Conservation (phyloP, 2,329 filamentous ascomycete genomes). For the Incumbomyces lentus region DNA sequence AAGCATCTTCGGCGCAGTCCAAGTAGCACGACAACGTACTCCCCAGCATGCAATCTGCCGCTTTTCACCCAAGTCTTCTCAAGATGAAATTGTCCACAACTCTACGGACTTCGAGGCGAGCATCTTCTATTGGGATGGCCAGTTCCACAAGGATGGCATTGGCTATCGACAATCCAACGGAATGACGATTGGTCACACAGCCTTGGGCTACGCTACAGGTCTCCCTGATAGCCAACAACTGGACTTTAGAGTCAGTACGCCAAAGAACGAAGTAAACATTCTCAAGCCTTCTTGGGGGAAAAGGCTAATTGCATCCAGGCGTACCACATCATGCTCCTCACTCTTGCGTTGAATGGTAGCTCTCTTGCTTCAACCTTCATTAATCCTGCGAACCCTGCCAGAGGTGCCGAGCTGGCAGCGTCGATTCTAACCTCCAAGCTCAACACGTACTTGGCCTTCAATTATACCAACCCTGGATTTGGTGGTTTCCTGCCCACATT, state of each 20-base stretch:
- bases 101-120: conserved; percentile 27
- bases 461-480: conserved; percentile 33
- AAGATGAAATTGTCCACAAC: conserved; percentile 23
- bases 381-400: conserved; percentile 25
- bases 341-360: conserved; percentile 31
- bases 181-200: neutral
- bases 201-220: neutral
- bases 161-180: conserved; percentile 33
- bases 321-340: conserved; percentile 36
- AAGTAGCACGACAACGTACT: neutral
- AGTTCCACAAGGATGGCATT: conserved; percentile 34
- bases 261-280: conserved; percentile 1
- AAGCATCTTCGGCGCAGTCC: neutral
- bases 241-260: neutral
- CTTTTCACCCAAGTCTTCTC: conserved; percentile 19
- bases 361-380: conserved; percentile 32
- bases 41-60: conserved; percentile 14
- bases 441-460: conserved; percentile 32
- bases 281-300: neutral
- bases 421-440: conserved; percentile 32
- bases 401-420: conserved; percentile 26
- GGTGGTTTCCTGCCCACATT: conserved; percentile 35
- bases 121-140: conserved; percentile 36
- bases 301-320: conserved; percentile 21
- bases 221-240: neutral